Evolutionary conservation across 2,329 filamentous ascomycete species (phyloP), one percentile per base, ranked within the genome.

Genomic region (Metarhizium album): DNA sequence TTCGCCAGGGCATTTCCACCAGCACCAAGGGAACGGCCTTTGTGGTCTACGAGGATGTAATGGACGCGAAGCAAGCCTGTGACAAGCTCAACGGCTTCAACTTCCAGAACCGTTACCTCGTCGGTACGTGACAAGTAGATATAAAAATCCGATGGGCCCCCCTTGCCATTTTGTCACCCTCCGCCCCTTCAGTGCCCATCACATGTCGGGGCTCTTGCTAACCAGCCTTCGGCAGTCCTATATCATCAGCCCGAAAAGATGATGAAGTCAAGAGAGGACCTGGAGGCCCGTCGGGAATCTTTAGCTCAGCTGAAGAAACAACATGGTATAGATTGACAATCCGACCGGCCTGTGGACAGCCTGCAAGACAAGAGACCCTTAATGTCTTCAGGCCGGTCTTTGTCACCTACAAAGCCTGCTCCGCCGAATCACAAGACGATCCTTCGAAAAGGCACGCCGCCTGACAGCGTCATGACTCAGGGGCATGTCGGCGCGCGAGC

Each of bases 61-160:
- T 93, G 80, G 93, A 98, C 78, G 90, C 93, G 60, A 98, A 98
- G 76, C 85, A 90, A 73, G 93, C 93, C 66, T 97, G 93, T 79
- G 93, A 98, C 78, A 96, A 97, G 77, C 79, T 98, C 70, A 98
- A 98, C 78, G 93, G 93, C 68, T 98, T 95, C 83, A 98, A 98
- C 77, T 98, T 98, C 72, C 93, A 98, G 77, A 95, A 91, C 74
- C 87, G 93, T 69, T 98, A 98, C 73, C 87, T 98, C 62, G 93
- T 98, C 65, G 90, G 89, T 94, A 81, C 55, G 88, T 47, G 40
- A 31, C 38, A 20, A 20, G n/a, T 47, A 9, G 40, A 23, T 14
- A 24, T 43, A 22, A 42, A 35, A 29, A 24, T 31, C 23, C 38
- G 6, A 18, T 45, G 29, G 16, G 16, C 33, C 18, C n/a, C 16